Evolutionary conservation across 768 basidiomycete genomes (phyloP), one percentile per base, ranked within the genome.

Genomic region (Tricholomella constricta): DNA sequence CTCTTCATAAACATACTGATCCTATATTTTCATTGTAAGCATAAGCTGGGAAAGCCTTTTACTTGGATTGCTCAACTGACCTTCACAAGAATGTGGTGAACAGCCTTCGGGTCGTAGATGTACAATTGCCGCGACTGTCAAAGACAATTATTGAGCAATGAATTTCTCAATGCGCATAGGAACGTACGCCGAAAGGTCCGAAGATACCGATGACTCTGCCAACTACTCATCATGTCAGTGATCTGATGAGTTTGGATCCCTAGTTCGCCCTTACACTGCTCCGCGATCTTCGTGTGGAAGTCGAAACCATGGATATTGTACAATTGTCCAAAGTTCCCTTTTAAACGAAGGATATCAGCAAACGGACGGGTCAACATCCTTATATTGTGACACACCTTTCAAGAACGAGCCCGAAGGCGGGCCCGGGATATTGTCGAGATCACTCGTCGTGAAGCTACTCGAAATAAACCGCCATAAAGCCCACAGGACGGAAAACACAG

Each of bases 71-170:
- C 38, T 23, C 2, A 25, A 22, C 72, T 17, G 11, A 58, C 62
- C 51, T 71, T 74, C 46, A 76, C 64, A 9, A 72, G 45, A 25
- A 75, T 66, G 45, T 72, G 63, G 52, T 73, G 63, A 5, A 76
- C 17, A 9, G 75, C 72, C 23, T 66, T 65, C 4, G 72, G 74
- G 34, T 75, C 75, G 6, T 66, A 69, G 31, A 75, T 53, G 51
- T 69, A 74, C 27, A 76, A 64, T 26, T 56, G 47, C 27, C 41
- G 32, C 31, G 45, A 40, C 58, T 59, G 19, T 12, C 3, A 22
- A 17, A 22, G 5, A 15, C 11, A 48, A 45, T 37, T 29, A 43
- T 23, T 25, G 22, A 9, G n/a, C 20, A 31, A 17, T 9, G 14
- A 10, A 25, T 36, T 1, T 1, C 6, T 2, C 40, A 1, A 31